Base-by-base conservation (phyloP, 164 flowering plant genomes). In the Nymphaea colorata region DNA sequence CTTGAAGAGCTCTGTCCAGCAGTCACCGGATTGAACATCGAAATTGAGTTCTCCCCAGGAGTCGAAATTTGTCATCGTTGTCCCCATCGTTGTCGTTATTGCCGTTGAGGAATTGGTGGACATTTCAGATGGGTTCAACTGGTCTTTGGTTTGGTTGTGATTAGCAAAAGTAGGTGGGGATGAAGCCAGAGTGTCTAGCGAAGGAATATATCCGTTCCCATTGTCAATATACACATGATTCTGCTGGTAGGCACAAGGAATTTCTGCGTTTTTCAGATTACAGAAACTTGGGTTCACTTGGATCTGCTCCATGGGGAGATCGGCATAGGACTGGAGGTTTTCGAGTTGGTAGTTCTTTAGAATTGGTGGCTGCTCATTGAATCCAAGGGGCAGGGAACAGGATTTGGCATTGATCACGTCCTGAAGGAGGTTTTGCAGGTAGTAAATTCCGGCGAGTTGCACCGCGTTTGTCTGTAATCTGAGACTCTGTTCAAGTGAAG, bases 391-490 rank as follows among this genome's bases (percentile, higher is more conserved):
- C 15, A 62, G 61, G 59, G 66, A 42, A 59, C 76, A 71, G 66
- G 72, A 69, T 68, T 73, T 68, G 44, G 74, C 41, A 70, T 17
- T 70, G 43, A 73, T 73, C 55, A 85, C 59, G 57, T 73, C 57
- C 67, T 80, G 83, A 7, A 84, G 42, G 14, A 87, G 73, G 73
- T 73, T 79, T 59, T 81, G 85, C 53, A 82, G 8, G 5, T 83
- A 59, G 15, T 83, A 84, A 61, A 81, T 44, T 69, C 75, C 78
- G 70, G 88, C 83, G 17, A 87, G 59, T 10, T 85, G 78, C 25
- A 78, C 68, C 3, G 80, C 80, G 65, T 82, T 80, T 7, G 79
- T 78, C 43, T 86, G 86, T 59, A 84, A 44, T 65, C 73, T 77
- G 0, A 82, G 79, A 67, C 78, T 81, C 69, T 51, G 80, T 51